Base-by-base conservation (phyloP, 352 stramenopile species). In the Phytophthora cryptogea region DNA sequence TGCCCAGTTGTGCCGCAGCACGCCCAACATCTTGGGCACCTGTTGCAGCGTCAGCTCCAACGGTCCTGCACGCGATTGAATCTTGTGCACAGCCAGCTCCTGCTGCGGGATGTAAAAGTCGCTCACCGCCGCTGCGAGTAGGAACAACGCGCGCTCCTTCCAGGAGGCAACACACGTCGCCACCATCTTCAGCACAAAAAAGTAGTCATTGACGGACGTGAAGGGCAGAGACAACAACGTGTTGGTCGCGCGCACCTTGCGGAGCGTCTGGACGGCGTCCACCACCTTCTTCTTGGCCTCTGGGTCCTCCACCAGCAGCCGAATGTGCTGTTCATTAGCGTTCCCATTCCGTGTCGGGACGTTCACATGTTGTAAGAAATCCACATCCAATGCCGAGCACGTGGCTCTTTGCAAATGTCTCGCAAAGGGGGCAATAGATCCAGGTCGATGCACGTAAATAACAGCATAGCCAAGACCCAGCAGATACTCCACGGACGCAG, bases 61-160 rank as follows among this genome's bases (percentile, higher is more conserved):
- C 31, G 74, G 78, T 4, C 89, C 80, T 5, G 57, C 74, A 13
- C 75, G 76, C 5, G 91, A 98, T 70, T 99, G 97, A 54, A 99
- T 99, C 76, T 99, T 99, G 84, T 99, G 97, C 67, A 93, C 70
- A 11, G 77, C 68, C 60, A 98, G 87, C 41, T 98, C 71, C 10
- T 74, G 53, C 27, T 86, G 64, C 7, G 97, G 97, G 44, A 99
- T 92, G 80, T 99, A 98, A 76, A 99, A 99, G 68, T 99, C 97
- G 59, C 89, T 98, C 11, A 99, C 97, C 2, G 97, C 97, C n/a
- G 97, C 97, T 9, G 97, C 95, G 4, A 99, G 74, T 49, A 98
- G 97, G 49, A 99, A 89, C 28, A 99, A 66, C n/a, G 68, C 71
- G 58, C 74, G 74, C 64, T 92, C 77, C 31, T 82, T 79, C 59